These are phyloP conservation scores for Jamesozyma spencerorum DNA, from an alignment of 805 yeast species.

Conservation along the genomic window DNA sequence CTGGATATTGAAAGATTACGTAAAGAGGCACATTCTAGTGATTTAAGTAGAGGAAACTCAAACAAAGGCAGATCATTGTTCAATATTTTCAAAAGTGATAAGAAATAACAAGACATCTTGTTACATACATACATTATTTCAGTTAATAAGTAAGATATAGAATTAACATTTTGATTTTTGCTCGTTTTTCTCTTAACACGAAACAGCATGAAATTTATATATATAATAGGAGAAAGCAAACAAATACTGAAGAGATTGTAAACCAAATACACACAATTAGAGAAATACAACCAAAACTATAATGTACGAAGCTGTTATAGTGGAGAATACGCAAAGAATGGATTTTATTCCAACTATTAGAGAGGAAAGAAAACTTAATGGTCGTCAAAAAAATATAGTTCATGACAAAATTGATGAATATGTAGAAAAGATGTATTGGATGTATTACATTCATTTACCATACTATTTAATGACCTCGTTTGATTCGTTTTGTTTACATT, in stretches of 20 bases:
- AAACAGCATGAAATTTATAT: not conserved
- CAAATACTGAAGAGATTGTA: not conserved
- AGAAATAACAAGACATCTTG: slow-evolving; percentile 5
- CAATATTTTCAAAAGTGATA: slow-evolving; percentile 21
- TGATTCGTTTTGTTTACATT: slow-evolving; percentile 35
- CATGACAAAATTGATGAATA: slow-evolving; percentile 22
- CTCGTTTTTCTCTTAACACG: not conserved
- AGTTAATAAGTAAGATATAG: too few species aligned
- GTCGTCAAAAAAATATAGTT: slow-evolving; percentile 8
- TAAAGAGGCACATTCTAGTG: slow-evolving; percentile 2
- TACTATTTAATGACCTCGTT: slow-evolving; percentile 36
- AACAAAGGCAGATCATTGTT: slow-evolving; percentile 18
- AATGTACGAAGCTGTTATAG: not conserved
- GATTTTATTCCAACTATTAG: slow-evolving; percentile 9
- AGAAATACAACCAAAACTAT: not conserved
- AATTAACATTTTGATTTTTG: not conserved
- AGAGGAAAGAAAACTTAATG: slow-evolving; percentile 10
- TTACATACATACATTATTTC: too few species aligned
- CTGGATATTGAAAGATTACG: slow-evolving; percentile 23
- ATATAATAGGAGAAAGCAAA: not conserved
- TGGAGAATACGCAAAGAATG: slow-evolving; percentile 1
- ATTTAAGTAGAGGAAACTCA: slow-evolving; percentile 2
- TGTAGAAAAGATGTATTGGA: slow-evolving; percentile 34
- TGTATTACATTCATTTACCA: slow-evolving; percentile 37
- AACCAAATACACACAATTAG: not conserved